Percentiles rank a stretch among this genome's conserved stretches.
Conservation (phyloP, 441 rosid genomes). For the Syzygium syzygioides region DNA sequence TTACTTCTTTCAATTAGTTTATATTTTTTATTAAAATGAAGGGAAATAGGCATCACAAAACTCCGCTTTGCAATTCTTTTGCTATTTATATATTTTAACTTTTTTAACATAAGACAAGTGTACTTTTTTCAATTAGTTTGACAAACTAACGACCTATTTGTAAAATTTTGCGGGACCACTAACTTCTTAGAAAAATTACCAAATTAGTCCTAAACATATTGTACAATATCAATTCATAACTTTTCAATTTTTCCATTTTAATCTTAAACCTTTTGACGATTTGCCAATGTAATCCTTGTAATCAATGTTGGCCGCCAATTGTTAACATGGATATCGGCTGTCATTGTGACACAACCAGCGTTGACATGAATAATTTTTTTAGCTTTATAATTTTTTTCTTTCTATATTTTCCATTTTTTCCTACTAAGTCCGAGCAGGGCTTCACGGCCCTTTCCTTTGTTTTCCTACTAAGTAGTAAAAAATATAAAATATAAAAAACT, state of each 20-base stretch:
- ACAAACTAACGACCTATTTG: neutral
- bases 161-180: neutral
- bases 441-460: neutral
- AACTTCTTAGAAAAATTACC: neutral
- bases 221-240: neutral
- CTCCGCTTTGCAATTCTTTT: neutral
- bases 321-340: rapidly evolving
- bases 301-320: neutral
- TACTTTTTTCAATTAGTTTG: neutral
- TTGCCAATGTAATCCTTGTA: neutral
- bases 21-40: neutral
- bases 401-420: neutral
- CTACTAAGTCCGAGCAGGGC: neutral
- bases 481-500: no score
- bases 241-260: neutral
- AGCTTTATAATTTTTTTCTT: neutral
- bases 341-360: rapidly evolving
- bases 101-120: neutral
- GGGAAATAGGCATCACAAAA: neutral
- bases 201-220: neutral
- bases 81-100: neutral
- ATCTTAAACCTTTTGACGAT: neutral
- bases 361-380: neutral
- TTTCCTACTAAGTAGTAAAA: neutral
- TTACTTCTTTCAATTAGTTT: neutral